phyloP scores from a whole-genome alignment of 1,284 basidiomycete genomes.

The Bjerkandera adusta region DNA sequence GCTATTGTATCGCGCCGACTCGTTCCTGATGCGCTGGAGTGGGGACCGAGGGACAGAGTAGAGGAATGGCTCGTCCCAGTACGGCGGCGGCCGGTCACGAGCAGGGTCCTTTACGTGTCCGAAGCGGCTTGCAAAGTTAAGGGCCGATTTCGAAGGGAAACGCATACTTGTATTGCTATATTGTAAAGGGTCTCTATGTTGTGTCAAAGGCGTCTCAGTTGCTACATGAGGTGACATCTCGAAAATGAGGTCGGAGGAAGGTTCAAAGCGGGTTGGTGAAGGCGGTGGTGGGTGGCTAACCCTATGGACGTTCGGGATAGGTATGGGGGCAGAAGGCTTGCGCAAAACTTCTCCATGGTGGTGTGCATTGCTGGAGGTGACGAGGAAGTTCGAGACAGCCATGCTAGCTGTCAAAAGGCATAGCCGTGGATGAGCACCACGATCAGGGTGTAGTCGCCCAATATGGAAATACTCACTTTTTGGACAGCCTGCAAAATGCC shows the following conservation, averaged over 20 bases:
- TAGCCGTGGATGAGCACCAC: too few species aligned
- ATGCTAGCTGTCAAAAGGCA: background rate
- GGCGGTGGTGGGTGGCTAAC: conserved; percentile 16
- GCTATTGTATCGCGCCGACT: conserved; percentile 10
- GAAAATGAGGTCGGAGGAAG: conserved; percentile 20
- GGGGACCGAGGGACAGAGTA: conserved; percentile 19
- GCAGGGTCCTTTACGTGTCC: conserved; percentile 9
- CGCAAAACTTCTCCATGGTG: conserved; percentile 11
- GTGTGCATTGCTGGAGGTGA: conserved; percentile 10
- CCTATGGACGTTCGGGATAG: conserved; percentile 19
- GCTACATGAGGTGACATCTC: conserved; percentile 21
- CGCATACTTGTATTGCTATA: background rate
- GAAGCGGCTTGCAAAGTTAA: conserved; percentile 11
- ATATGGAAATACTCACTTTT: background rate
- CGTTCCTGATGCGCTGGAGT: conserved; percentile 12
- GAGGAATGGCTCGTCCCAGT: conserved; percentile 18
- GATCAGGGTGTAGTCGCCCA: background rate
- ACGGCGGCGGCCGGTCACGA: conserved; percentile 8
- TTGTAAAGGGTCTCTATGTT: conserved; percentile 1
- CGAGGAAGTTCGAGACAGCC: background rate
- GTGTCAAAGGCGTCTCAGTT: conserved; percentile 12
- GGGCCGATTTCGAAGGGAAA: conserved; percentile 5
- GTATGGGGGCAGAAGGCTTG: conserved; percentile 18
- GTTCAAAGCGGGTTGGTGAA: conserved; percentile 14
- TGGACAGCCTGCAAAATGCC: background rate